A percentile compares a stretch with the other conserved stretches of the same genome.
Evolutionary conservation across 1,139 yeast genomes (phyloP).

Genomic region (Scheffersomyces lignicola): DNA sequence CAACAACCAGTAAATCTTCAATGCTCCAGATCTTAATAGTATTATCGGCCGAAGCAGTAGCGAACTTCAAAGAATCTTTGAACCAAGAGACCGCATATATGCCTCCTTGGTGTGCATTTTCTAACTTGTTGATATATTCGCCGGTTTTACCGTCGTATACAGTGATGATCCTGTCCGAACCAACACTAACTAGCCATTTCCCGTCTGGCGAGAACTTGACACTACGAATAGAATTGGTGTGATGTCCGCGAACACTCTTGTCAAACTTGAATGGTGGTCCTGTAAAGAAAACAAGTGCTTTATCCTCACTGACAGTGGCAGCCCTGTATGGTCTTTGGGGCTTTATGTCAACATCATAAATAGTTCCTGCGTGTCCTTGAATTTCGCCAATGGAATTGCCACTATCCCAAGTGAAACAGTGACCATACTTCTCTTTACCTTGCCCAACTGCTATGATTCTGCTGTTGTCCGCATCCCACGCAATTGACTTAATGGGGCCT

Average conservation of each 20-base stretch:
- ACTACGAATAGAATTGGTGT: slow-evolving; percentile 76
- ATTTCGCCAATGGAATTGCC: slow-evolving; percentile 96
- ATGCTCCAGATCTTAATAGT: slow-evolving; percentile 66
- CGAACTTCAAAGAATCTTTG: slow-evolving; percentile 56
- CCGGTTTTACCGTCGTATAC: slow-evolving; percentile 90
- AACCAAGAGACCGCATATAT: slow-evolving; percentile 78
- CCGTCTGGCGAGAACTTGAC: slow-evolving; percentile 84
- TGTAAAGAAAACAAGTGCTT: slow-evolving; percentile 75
- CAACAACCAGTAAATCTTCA: slow-evolving; percentile 15
- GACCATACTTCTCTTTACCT: slow-evolving; percentile 90
- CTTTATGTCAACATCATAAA: slow-evolving; percentile 82
- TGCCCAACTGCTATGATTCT: slow-evolving; percentile 93
- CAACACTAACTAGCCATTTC: slow-evolving; percentile 71
- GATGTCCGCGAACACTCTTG: slow-evolving; percentile 70
- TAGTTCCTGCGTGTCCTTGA: slow-evolving; percentile 85
- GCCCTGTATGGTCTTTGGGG: slow-evolving; percentile 94
- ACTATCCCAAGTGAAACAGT: slow-evolving; percentile 88
- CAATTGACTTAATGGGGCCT: slow-evolving; percentile 79
- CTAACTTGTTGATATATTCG: slow-evolving; percentile 58
- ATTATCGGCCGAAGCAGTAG: slow-evolving; percentile 84
- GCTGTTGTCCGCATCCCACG: slow-evolving; percentile 90
- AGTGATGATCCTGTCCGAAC: slow-evolving; percentile 77
- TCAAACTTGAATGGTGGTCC: slow-evolving; percentile 95
- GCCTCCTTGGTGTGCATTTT: slow-evolving; percentile 72
- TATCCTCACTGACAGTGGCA: slow-evolving; percentile 89